Conservation (phyloP, 176 grass and related monocot genomes). For the Oryza punctata region DNA sequence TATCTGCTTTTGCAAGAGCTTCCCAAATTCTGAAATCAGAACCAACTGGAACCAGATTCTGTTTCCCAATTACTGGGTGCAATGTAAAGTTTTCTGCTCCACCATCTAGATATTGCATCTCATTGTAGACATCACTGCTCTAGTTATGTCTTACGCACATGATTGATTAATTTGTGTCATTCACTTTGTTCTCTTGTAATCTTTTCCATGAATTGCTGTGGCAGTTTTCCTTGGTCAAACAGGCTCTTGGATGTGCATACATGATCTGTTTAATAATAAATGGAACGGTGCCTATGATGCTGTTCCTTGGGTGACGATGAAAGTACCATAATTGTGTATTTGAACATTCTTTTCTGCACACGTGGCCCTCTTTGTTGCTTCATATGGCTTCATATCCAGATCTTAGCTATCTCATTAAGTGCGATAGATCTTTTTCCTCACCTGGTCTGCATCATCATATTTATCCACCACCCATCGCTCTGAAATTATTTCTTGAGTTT, state of each 20-base stretch:
- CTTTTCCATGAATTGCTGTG: background rate
- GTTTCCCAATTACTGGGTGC: slow-evolving; percentile 71
- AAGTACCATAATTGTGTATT: background rate
- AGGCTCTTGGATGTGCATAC: background rate
- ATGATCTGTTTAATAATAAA: slow-evolving; percentile 12
- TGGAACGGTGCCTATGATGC: background rate
- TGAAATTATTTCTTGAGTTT: slow-evolving; percentile 10
- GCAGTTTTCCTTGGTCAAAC: background rate
- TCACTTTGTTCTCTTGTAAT: background rate
- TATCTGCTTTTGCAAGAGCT: slow-evolving; percentile 93
- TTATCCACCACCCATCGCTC: background rate
- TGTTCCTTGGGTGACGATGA: background rate
- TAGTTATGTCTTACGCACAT: slow-evolving; percentile 3
- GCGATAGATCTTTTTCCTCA: background rate
- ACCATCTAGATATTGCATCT: slow-evolving; percentile 16
- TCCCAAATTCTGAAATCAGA: slow-evolving; percentile 77
- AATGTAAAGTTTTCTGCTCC: slow-evolving; percentile 47
- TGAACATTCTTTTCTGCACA: background rate
- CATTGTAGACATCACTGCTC: background rate
- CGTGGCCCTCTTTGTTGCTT: background rate
- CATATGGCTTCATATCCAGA: background rate
- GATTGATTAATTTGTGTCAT: background rate
- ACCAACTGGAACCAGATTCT: slow-evolving; percentile 45
- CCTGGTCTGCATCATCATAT: slow-evolving; percentile 8
- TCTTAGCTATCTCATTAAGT: background rate